Percentiles rank a stretch among this genome's conserved stretches.
These are phyloP conservation scores for Starmerella roubikii DNA, from an alignment of 805 yeast genomes.

Conservation along the genomic window DNA sequence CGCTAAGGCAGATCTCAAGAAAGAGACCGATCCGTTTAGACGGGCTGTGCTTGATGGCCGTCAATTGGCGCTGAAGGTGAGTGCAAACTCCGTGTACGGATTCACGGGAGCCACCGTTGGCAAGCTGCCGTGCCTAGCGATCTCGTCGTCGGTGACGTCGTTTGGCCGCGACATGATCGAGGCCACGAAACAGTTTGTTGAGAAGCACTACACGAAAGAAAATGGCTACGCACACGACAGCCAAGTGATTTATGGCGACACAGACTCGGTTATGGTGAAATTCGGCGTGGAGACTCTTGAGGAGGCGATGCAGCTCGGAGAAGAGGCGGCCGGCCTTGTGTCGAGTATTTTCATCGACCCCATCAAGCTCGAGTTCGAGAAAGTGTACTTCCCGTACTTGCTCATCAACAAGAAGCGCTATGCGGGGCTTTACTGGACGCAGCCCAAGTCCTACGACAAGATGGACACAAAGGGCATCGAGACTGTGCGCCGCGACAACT, in stretches of 20 bases:
- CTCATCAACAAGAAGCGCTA: slow-evolving; percentile 91
- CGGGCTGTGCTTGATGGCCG: slow-evolving; percentile 92
- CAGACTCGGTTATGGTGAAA: slow-evolving; percentile 98
- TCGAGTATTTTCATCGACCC: slow-evolving; percentile 70
- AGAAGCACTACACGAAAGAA: slow-evolving; percentile 58
- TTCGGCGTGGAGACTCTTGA: slow-evolving; percentile 73
- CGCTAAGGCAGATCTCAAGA: slow-evolving; percentile 80
- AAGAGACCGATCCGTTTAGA: slow-evolving; percentile 88
- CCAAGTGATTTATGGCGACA: slow-evolving; percentile 91
- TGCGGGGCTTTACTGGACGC: slow-evolving; percentile 95
- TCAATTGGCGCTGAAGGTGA: slow-evolving; percentile 87
- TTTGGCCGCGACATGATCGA: slow-evolving; percentile 97
- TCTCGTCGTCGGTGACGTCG: slow-evolving; percentile 89
- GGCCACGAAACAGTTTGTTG: slow-evolving; percentile 73
- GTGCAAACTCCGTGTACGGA: slow-evolving; percentile 97
- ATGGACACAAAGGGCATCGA: slow-evolving; percentile 98
- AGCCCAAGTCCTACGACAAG: slow-evolving; percentile 81
- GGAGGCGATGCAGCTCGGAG: slow-evolving; percentile 81
- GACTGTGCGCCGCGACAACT: slow-evolving; percentile 95
- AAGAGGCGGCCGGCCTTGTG: slow-evolving; percentile 84
- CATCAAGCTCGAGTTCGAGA: slow-evolving; percentile 89
- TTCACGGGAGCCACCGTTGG: slow-evolving; percentile 99
- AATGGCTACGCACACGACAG: slow-evolving; percentile 82
- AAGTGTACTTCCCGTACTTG: slow-evolving; percentile 87
- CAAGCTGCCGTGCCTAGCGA: slow-evolving; percentile 88